Base-by-base conservation (phyloP, 164 flowering plant genomes). In the Kalanchoe fedtschenkoi region DNA sequence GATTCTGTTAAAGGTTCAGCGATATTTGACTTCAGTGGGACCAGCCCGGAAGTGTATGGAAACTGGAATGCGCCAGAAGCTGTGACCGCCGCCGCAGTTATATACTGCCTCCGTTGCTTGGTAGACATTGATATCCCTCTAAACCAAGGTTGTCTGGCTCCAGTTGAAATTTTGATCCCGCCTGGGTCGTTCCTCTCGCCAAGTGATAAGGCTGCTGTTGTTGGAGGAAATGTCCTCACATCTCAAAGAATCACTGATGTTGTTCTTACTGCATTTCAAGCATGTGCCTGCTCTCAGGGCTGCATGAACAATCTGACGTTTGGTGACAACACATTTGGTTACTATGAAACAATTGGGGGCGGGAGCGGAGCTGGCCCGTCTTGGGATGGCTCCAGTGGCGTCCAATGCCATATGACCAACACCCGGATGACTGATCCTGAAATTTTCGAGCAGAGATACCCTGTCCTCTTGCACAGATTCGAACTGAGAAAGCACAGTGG, bases 11-110 rank as follows among this genome's bases (percentile, higher is more conserved):
- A 82, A 71, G 99, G 99, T 22, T 95, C 91, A 77, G 96, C 96
- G 5, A 55, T 63, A 57, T 93, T 93, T 68, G 96, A 93, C 70
- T 93, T 93, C 71, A 62, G 63, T 53, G 93, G 96, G 63, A 85
- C 93, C n/a, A 88, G 96, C 71, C 80, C 97, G 0, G 97, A 90
- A 76, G 99, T 93, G 21, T 88, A 85, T 73, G 97, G 97, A 26
- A 93, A 93, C 58, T 93, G 99, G 99, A 93, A 93, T 78, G 87
- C 99, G 5, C 99, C 99, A 17, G 95, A 93, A 72, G 99, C 99
- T 38, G 99, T 93, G 11, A 90, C 96, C 19, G 77, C 88, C 17
- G 97, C 99, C 0, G 99, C 99, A 26, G 89, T 93, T 32, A 93
- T 93, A 65, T 93, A 93, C 68, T 93, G 97, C 65, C 82, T 93